Conservation (phyloP, 2,329 filamentous ascomycete species). For the Botrytis fabae region DNA sequence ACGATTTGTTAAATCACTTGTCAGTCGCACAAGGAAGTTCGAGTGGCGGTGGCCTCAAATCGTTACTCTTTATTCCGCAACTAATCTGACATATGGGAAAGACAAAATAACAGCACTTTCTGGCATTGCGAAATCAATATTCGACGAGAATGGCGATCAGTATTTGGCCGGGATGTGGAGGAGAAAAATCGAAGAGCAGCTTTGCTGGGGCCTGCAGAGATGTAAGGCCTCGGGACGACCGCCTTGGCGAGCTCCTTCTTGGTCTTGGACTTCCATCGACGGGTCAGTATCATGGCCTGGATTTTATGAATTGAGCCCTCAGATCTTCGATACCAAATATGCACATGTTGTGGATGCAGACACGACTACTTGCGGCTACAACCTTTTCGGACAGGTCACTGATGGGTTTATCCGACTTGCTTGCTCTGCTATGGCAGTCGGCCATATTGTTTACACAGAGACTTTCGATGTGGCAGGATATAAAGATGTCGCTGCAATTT, state of each 20-base stretch:
- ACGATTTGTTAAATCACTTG: background rate
- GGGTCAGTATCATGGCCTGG: accelerated
- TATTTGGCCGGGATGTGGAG: slow-evolving; percentile 32
- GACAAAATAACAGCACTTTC: slow-evolving; percentile 30
- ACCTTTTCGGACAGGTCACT: background rate
- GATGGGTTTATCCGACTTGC: background rate
- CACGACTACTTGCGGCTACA: background rate
- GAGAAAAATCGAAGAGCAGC: slow-evolving; percentile 25
- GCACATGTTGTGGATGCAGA: background rate
- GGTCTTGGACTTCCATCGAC: slow-evolving; percentile 27
- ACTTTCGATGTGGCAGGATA: accelerated
- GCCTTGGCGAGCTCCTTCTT: slow-evolving; percentile 27
- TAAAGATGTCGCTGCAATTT: background rate
- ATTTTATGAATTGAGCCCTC: no score
- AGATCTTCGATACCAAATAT: background rate
- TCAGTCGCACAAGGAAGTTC: background rate
- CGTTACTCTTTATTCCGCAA: slow-evolving; percentile 31
- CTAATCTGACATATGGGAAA: slow-evolving; percentile 31
- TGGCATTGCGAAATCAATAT: slow-evolving; percentile 31
- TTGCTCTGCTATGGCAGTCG: background rate
- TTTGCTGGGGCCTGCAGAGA: background rate
- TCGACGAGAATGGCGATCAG: background rate
- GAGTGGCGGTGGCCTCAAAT: slow-evolving; percentile 16
- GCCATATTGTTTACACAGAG: background rate
- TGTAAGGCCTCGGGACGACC: slow-evolving; percentile 1